Evolutionary conservation across 495 filamentous ascomycete genomes (phyloP), one percentile per base, ranked within the genome.

Genomic region (Penicillium paxilli): DNA sequence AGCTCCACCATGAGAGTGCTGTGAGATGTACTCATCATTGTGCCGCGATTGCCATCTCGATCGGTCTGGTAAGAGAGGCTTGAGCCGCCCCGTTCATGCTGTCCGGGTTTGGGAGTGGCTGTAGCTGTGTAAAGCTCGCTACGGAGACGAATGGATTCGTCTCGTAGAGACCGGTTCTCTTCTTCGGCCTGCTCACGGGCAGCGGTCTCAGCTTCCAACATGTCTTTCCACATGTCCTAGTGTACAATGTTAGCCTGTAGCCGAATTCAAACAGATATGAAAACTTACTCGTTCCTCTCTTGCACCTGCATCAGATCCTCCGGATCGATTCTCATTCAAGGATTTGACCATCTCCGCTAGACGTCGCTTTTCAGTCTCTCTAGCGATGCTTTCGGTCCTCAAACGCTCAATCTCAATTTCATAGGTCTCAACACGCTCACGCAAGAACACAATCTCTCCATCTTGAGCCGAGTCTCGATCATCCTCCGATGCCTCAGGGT

Each of bases 171-270:
- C 47, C 86, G 85, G 53, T 92, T 92, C 49, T 96, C 92, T 24
- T 93, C 88, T 46, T 97, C 91, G 17, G 89, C 83, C 67, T 96
- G 90, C 69, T 97, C 94, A 33, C 94, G 83, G 48, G 92, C 83
- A 1, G 89, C 84, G 5, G 90, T 93, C 67, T 98, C 94, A 41
- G 92, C 88, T 60, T 97, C 91, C n/a, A 96, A 80, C 60, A 97
- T 84, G 63, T 98, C 93, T 65, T 93, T 94, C 87, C 89, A 95
- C 72, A 96, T 92, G 45, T 92, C 88, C 78, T 81, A 28, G 20
- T 51, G 44, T 7, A 55, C 20, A 44, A 42, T 19, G 22, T 59
- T 32, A 57, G 53, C 44, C 20, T 12, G 16, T 28, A n/a, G 35
- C 23, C 25, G 12, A 11, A 17, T 14, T n/a, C n/a, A 28, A 24